Evolutionary conservation across 2,329 filamentous ascomycete genomes (phyloP).

Genomic region (Blumeria hordei): DNA sequence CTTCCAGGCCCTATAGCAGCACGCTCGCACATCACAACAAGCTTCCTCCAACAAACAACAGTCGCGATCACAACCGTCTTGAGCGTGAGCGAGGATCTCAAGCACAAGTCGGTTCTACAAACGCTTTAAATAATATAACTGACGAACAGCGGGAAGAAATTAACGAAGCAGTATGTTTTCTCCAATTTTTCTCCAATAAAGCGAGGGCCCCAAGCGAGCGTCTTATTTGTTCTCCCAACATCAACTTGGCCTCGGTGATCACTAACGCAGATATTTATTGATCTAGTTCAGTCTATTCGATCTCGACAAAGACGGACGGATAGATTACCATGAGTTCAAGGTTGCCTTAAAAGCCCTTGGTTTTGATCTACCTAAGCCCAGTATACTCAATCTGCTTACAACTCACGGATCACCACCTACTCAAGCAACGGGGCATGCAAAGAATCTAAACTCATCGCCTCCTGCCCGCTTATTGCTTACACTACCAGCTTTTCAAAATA

Average conservation of each 20-base stretch:
- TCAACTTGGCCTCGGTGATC: too few relatives aligned
- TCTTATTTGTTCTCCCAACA: too few relatives aligned
- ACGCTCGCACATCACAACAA: constrained; percentile 21
- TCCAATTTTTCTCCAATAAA: not conserved
- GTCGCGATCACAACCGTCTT: constrained; percentile 17
- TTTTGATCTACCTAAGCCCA: constrained; percentile 70
- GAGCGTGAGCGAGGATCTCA: constrained; percentile 18
- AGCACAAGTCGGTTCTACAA: constrained; percentile 7
- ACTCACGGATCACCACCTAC: constrained; percentile 45
- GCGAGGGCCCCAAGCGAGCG: too few relatives aligned
- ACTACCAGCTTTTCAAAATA: constrained; percentile 45
- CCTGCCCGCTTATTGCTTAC: constrained; percentile 35
- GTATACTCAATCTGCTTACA: constrained; percentile 61
- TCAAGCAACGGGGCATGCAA: constrained; percentile 22
- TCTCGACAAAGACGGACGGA: constrained; percentile 76
- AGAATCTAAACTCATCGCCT: constrained; percentile 22
- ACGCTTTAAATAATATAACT: constrained; percentile 25
- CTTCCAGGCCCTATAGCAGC: constrained; percentile 15
- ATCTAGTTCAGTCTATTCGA: constrained; percentile 78
- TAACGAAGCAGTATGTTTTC: constrained; percentile 55
- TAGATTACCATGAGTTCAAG: constrained; percentile 96
- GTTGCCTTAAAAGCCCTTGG: constrained; percentile 89
- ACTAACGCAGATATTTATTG: not conserved
- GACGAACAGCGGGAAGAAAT: constrained; percentile 89
- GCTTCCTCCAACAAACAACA: constrained; percentile 23